Base-by-base conservation (phyloP, 169 alveolate species). In the Plasmodium chabaudi region DNA sequence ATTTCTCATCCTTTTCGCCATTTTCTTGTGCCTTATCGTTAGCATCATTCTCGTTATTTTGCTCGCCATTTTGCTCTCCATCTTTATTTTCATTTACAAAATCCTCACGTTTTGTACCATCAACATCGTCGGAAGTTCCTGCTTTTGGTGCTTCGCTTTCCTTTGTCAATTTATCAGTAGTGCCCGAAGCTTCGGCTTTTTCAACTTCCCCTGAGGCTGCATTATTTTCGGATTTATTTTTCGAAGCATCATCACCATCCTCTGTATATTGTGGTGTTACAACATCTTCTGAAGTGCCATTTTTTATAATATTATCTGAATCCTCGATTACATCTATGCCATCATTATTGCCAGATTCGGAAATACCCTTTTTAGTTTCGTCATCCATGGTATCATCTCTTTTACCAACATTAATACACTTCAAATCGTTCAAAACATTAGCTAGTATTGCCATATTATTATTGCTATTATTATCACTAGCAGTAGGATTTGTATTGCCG, bases 361-460 rank as follows among this genome's bases (percentile, higher is more conserved):
- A 21, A 21, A 10, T 56, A 7, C 10, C 13, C 13, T 23, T 42
- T 0, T 63, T 56, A 57, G 19, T 34, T 4, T 17, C 75, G 1
- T 15, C 49, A 34, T 68, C 88, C 13, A 19, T n/a, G 19, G 46
- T 34, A 42, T 13, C 61, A 10, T 69, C 77, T 55, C 64, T 75
- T 42, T 75, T 75, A 19, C n/a, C 42, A 63, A 63, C 9, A 42
- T 75, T 75, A 34, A 75, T 61, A 56, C 75, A 75, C 19, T 75
- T 75, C 9, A 75, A 51, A 47, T 75, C 88, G 25, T 75, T 75
- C 34, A 75, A 27, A 44, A 75, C 88, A 21, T 63, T 75, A 42
- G 74, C 65, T 17, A 75, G 6, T 19, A 75, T 75, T 12, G 7
- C 34, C 6, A 17, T 71, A 5, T 70, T 72, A 19, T 39, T 72